Evolutionary conservation across 495 filamentous ascomycete species (phyloP), one percentile per base, ranked within the genome.

Genomic region (Terfezia boudieri): DNA sequence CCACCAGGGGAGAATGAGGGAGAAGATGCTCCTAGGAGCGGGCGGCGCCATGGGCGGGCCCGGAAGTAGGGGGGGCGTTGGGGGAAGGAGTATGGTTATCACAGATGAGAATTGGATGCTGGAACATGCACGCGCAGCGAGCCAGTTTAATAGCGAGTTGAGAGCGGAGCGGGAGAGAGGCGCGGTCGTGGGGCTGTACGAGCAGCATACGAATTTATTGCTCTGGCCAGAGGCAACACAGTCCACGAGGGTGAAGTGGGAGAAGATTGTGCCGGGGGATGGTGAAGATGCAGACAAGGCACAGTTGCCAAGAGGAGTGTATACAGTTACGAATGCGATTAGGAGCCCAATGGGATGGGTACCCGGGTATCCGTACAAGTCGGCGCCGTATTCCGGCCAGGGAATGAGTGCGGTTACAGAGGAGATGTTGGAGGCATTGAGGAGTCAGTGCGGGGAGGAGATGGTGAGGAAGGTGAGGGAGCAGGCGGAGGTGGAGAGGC

Each of bases 91-190:
- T 51, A 79, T 92, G 8, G 78, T 82, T 22, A 79, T 98, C n/a
- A 98, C 86, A 32, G 85, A 89, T 56, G 77, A 82, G n/a, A 98
- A 98, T 63, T 98, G 90, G 90, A 88, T 90, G 77, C 69, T 88
- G 20, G 87, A 95, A 68, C 90, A 98, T 66, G 86, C 86, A 20
- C 78, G 83, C 22, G 84, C 86, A 61, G 84, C 90, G 36, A 94
- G 88, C 61, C 77, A 77, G 41, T 95, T 86, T 73, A 98, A 98
- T 66, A 69, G 79, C 17, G 65, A 73, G 2, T 73, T 95, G 26
- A 68, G 75, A 0, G 69, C 71, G 12, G 65, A 76, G 36, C 81
- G 90, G 26, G 78, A 77, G 16, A 61, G 67, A n/a, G 86, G 79
- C 56, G 37, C 52, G 5, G 67, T 80, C 11, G 72, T 76, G 37